Conservation (phyloP, 2,329 filamentous ascomycete species). For the Aspergillus quadricinctus region DNA sequence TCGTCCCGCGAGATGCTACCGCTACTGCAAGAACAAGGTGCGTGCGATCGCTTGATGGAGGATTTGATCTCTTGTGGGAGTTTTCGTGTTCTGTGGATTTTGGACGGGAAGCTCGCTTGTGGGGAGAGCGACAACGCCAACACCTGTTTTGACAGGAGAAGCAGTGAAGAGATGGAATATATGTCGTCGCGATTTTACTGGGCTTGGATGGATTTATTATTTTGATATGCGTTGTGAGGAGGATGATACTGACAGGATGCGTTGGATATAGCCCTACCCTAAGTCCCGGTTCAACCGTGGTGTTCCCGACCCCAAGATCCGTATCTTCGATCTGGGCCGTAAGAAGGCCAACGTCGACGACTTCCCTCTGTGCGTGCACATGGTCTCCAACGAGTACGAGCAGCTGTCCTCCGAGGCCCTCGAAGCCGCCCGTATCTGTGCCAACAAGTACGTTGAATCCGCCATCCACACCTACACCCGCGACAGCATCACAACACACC, state of each 20-base stretch:
- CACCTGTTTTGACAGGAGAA: not conserved
- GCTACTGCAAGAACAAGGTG: constrained; percentile 99
- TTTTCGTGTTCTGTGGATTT: constrained; percentile 24
- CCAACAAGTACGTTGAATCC: constrained; percentile 75
- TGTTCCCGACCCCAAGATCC: constrained; percentile 78
- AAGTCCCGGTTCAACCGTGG: constrained; percentile 99
- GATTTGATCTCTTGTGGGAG: constrained; percentile 9
- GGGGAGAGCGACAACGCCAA: constrained; percentile 16
- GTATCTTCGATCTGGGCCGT: constrained; percentile 98
- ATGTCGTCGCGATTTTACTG: not conserved
- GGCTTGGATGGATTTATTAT: constrained; percentile 4
- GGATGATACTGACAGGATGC: constrained; percentile 18
- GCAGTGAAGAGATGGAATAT: not conserved
- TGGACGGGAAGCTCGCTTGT: constrained; percentile 26
- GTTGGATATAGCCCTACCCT: constrained; percentile 73
- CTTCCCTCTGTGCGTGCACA: constrained; percentile 98
- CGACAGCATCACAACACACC: not conserved
- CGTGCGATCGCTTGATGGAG: constrained; percentile 34
- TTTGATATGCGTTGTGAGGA: constrained; percentile 5
- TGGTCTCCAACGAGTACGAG: constrained; percentile 99
- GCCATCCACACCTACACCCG: constrained; percentile 18
- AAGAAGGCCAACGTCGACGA: constrained; percentile 99
- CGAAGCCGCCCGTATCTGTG: constrained; percentile 99
- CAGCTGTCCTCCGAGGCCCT: constrained; percentile 99
- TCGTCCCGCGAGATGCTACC: constrained; percentile 98